Base-by-base conservation (phyloP, 768 basidiomycete genomes). In the Tephrocybe sp. region DNA sequence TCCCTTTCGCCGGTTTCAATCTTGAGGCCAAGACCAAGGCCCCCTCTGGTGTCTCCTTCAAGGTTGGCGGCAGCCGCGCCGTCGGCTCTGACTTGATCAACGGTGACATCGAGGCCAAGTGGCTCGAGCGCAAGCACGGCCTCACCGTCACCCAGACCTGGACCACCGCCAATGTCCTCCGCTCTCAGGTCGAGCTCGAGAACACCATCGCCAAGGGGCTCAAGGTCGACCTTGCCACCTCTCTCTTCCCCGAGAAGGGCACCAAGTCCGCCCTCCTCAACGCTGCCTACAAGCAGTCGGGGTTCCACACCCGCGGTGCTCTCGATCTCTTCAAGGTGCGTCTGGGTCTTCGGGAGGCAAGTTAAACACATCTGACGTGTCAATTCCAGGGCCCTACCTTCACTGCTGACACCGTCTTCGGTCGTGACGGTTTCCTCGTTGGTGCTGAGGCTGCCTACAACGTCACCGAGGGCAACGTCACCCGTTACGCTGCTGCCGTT, bases 361-460 rank as follows among this genome's bases (percentile, higher is more conserved):
- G 12, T 21, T 34, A 34, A 41, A 57, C 25, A 17, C 32, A 49
- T 8, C 37, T 33, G 25, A 25, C 28, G 14, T 21, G 45, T 10
- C 34, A 9, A n/a, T 33, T 10, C 2, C 51, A 97, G 94, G 97
- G 97, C 45, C 96, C 96, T 41, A 96, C 93, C 46, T 90, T 98
- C 81, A 98, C 94, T 59, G 88, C 94, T 45, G 97, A 99, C 73
- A 81, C 92, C 55, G 97, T 96, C 61, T 65, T 96, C 58, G 95
- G 95, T 60, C 95, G 94, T 64, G 93, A 98, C 64, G 97, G 97
- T 53, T 93, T 98, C 88, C 89, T 98, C 54, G 74, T 96, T 53
- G 97, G 97, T 77, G 92, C 83, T 57, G 97, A 99, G 80, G 87
- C 93, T 33, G 84, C 93, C 45, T 98, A 98, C 81, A 96, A 98